A percentile compares a stretch with the other conserved stretches of the same genome.
These are phyloP conservation scores for Podila epigama DNA, from an alignment of 192 early-diverging fungal genomes.

Conservation along the genomic window DNA sequence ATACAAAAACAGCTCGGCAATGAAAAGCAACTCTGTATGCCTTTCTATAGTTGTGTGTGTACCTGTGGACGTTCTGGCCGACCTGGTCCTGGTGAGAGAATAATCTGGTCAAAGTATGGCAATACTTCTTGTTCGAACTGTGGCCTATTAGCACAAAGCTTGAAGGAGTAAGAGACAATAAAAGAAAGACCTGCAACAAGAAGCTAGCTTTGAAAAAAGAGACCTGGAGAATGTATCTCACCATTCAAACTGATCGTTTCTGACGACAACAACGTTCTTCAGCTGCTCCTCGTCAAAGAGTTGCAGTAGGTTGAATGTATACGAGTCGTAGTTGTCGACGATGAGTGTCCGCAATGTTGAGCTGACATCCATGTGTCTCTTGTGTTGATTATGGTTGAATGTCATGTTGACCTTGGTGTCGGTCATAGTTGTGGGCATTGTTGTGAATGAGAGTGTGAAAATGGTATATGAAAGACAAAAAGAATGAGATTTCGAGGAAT, in stretches of 20 bases:
- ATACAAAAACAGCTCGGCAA: not conserved
- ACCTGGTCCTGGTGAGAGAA: slow-evolving; percentile 96
- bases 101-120: slow-evolving; percentile 85
- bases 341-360: slow-evolving; percentile 68
- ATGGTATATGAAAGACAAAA: too few relatives aligned
- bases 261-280: slow-evolving; percentile 77
- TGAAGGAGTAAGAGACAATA: not conserved
- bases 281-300: slow-evolving; percentile 57
- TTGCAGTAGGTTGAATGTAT: slow-evolving; percentile 95
- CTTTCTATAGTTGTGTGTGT: too few relatives aligned
- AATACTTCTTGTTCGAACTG: slow-evolving; percentile 65
- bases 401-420: not conserved
- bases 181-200: not conserved
- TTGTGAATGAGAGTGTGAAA: not conserved
- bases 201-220: not conserved
- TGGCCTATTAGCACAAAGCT: slow-evolving; percentile 50
- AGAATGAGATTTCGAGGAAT: too few relatives aligned
- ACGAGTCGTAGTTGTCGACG: slow-evolving; percentile 98
- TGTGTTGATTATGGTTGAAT: not conserved
- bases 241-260: slow-evolving; percentile 95
- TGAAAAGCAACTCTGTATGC: not conserved
- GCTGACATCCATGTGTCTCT: too few relatives aligned
- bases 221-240: slow-evolving; percentile 10
- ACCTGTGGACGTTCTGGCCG: slow-evolving; percentile 68
- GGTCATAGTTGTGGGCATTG: not conserved